Percentiles rank a stretch among this genome's conserved stretches.
Evolutionary conservation across 192 early-diverging fungal genomes (phyloP).

Genomic region (Geranomyces variabilis): DNA sequence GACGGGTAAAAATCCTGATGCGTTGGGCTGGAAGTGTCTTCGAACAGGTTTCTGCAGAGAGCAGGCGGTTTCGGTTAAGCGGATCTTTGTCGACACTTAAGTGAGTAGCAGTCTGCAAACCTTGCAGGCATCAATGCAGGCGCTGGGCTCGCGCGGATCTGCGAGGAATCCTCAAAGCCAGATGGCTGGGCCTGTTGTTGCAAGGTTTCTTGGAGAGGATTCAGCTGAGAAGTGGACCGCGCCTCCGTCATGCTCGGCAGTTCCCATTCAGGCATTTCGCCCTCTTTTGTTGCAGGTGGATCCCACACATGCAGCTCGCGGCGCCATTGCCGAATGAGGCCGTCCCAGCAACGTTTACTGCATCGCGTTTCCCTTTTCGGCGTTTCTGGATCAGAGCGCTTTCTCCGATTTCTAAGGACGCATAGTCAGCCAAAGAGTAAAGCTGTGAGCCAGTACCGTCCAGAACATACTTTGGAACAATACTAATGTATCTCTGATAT

Average conservation of each 20-base stretch:
- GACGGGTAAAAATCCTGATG: not conserved
- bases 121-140: too few species aligned
- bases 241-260: slow-evolving; percentile 11
- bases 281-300: slow-evolving; percentile 34
- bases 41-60: slow-evolving; percentile 2
- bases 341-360: slow-evolving; percentile 58
- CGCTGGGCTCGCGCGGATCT: too few species aligned
- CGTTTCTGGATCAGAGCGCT: slow-evolving; percentile 47
- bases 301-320: slow-evolving; percentile 53
- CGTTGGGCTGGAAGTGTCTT: not conserved
- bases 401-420: slow-evolving; percentile 41
- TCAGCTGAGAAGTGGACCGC: not conserved
- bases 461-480: slow-evolving; percentile 40
- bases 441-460: not conserved
- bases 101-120: too few species aligned
- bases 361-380: slow-evolving; percentile 55
- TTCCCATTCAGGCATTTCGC: slow-evolving; percentile 2
- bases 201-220: not conserved
- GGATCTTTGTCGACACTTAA: too few species aligned
- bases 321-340: slow-evolving; percentile 52
- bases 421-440: not conserved
- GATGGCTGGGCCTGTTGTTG: not conserved
- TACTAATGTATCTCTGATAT: slow-evolving; percentile 45
- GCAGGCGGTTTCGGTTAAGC: not conserved
- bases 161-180: too few species aligned